A percentile compares a stretch with the other conserved stretches of the same genome.
These are phyloP conservation scores for Phytophthora tentaculata DNA, from an alignment of 352 stramenopile genomes.

Conservation along the genomic window DNA sequence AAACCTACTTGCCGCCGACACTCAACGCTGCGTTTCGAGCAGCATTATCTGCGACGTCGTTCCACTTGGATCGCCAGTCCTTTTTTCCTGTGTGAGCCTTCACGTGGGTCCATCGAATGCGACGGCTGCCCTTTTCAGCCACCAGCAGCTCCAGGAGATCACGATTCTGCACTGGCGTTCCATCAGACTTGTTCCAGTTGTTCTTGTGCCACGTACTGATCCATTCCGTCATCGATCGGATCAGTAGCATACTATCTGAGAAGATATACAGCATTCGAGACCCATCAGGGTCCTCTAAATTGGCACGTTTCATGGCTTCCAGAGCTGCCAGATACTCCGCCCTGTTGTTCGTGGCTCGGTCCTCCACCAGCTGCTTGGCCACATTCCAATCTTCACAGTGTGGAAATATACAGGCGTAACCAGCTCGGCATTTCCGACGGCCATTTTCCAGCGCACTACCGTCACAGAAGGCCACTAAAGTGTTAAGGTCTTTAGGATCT, in stretches of 20 bases:
- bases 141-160: constrained; percentile 73
- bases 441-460: constrained; percentile 75
- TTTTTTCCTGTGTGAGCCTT: constrained; percentile 65
- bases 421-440: constrained; percentile 52
- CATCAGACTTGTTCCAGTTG: constrained; percentile 69
- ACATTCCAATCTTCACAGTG: constrained; percentile 72
- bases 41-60: constrained; percentile 66
- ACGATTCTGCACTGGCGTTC: constrained; percentile 58
- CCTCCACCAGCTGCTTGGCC: constrained; percentile 52
- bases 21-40: constrained; percentile 42
- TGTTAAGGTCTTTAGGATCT: constrained; percentile 53
- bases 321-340: constrained; percentile 65
- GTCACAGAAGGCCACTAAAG: constrained; percentile 83
- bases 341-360: constrained; percentile 57
- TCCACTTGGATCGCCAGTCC: constrained; percentile 79
- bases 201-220: constrained; percentile 65
- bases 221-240: constrained; percentile 84
- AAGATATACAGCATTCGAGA: constrained; percentile 68
- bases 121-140: constrained; percentile 44
- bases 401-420: constrained; percentile 82
- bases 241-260: constrained; percentile 81
- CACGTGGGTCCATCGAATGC: constrained; percentile 70
- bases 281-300: constrained; percentile 49
- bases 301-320: constrained; percentile 70
- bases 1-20: constrained; percentile 12